Evolutionary conservation across 106 monocot genomes (phyloP), one percentile per base, ranked within the genome.

Genomic region (Dendrobium huoshanense): DNA sequence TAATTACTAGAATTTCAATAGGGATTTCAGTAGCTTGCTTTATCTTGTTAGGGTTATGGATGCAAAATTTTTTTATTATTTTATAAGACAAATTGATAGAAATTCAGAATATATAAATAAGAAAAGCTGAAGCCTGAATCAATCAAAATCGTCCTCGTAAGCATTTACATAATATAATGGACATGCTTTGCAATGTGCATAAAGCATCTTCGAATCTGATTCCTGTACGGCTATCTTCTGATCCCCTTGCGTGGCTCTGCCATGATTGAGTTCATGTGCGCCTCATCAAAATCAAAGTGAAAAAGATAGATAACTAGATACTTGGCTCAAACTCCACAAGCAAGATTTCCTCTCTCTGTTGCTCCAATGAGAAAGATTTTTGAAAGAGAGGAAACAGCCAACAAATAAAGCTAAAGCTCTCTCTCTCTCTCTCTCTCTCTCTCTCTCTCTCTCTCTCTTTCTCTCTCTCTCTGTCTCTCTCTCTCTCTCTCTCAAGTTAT

Each of bases 381-480:
- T 11, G 51, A 51, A 11, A 51, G 15, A 51, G 51, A 51, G 51
- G 13, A 13, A 13, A 51, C 10, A 51, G 51, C 51, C 51, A 51
- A 51, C 10, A 51, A 51, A 51, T 51, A 51, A 51, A 51, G 51
- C 51, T 51, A 51, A 51, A 51, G 51, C 51, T 51, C 16, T 16
- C 15, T 51, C 51, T 51, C 10, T n/a, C n/a, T n/a, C n/a, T n/a
- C n/a, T n/a, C n/a, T n/a, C n/a, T n/a, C 22, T 22, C 5, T 22
- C 7, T 24, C 0, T 7, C 61, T 61, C 61, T 61, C 61, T 61
- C 61, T 61, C 61, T 61, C 61, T 61, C 61, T 61, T 22, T 61
- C 61, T 61, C 61, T 61, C 61, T 61, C 61, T 61, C 61, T 61
- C 61, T 61, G 24, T 61, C 61, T 61, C 61, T 61, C 61, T 61